Conservation (phyloP, 306 rosid genomes). For the Acacia acuminata region DNA sequence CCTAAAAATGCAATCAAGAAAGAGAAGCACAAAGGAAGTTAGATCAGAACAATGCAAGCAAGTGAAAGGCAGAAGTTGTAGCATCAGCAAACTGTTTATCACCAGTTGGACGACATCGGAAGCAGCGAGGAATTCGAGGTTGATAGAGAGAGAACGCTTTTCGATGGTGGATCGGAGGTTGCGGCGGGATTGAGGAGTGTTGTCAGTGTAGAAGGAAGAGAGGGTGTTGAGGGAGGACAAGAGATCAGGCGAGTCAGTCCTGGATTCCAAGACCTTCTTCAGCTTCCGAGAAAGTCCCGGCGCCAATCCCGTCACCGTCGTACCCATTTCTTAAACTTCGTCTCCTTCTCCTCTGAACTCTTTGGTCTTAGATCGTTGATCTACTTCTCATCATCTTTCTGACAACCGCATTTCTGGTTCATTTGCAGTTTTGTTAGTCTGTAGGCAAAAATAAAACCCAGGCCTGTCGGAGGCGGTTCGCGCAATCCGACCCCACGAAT, state of each 20-base stretch:
- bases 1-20: slow-evolving; percentile 27
- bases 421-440: background rate
- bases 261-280: slow-evolving; percentile 89
- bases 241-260: slow-evolving; percentile 84
- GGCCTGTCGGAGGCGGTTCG: background rate
- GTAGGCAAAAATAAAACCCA: no score
- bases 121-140: slow-evolving; percentile 73
- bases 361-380: slow-evolving; percentile 35
- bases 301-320: slow-evolving; percentile 69
- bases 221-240: slow-evolving; percentile 80
- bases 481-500: background rate
- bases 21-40: slow-evolving; percentile 3
- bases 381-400: background rate
- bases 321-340: slow-evolving; percentile 47
- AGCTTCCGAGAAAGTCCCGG: slow-evolving; percentile 96
- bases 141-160: slow-evolving; percentile 81
- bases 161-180: slow-evolving; percentile 91
- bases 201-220: slow-evolving; percentile 80
- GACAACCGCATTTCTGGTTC: background rate
- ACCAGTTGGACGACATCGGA: slow-evolving; percentile 69
- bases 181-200: slow-evolving; percentile 88
- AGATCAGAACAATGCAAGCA: slow-evolving; percentile 22
- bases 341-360: slow-evolving; percentile 28
- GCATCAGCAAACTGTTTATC: slow-evolving; percentile 8
- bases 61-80: slow-evolving; percentile 9